Evolutionary conservation across 2,329 filamentous ascomycete species (phyloP).

Genomic region (Cladosporium sp.): DNA sequence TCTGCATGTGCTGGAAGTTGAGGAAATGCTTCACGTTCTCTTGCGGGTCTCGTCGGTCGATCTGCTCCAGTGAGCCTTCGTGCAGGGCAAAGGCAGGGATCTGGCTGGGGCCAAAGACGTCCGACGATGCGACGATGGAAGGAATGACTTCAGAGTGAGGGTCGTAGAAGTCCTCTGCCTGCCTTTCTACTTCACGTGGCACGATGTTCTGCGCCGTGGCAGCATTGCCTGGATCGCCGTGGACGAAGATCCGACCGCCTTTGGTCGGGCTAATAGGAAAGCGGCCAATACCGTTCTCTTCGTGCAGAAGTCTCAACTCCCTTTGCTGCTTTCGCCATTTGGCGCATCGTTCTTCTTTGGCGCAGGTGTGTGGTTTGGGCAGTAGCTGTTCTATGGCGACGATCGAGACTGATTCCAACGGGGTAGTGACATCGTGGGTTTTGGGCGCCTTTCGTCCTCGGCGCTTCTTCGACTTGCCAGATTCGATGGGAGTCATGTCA

Average conservation of each 20-base stretch:
- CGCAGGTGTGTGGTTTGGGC: conserved; percentile 77
- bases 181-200: conserved; percentile 42
- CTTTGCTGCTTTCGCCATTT: conserved; percentile 79
- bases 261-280: conserved; percentile 59
- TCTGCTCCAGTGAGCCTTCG: conserved; percentile 63
- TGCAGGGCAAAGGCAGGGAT: conserved; percentile 64
- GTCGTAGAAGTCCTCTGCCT: conserved; percentile 17
- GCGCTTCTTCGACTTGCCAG: conserved; percentile 32
- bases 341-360: conserved; percentile 78
- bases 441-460: conserved; percentile 36
- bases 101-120: conserved; percentile 70
- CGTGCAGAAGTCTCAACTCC: conserved; percentile 67
- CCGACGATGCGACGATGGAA: conserved; percentile 86
- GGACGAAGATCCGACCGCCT: conserved; percentile 68
- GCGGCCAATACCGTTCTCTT: conserved; percentile 53
- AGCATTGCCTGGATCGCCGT: conserved; percentile 74
- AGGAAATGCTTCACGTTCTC: conserved; percentile 93
- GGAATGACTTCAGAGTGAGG: conserved; percentile 71
- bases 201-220: conserved; percentile 54
- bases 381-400: conserved; percentile 87
- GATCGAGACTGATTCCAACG: conserved; percentile 80
- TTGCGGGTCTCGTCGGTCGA: conserved; percentile 74
- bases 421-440: conserved; percentile 64
- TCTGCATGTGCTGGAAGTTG: conserved; percentile 68
- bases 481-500: conserved; percentile 30